A percentile compares a stretch with the other conserved stretches of the same genome.
Evolutionary conservation across 495 filamentous ascomycete genomes (phyloP).

Genomic region (Schizothecium vesticola): DNA sequence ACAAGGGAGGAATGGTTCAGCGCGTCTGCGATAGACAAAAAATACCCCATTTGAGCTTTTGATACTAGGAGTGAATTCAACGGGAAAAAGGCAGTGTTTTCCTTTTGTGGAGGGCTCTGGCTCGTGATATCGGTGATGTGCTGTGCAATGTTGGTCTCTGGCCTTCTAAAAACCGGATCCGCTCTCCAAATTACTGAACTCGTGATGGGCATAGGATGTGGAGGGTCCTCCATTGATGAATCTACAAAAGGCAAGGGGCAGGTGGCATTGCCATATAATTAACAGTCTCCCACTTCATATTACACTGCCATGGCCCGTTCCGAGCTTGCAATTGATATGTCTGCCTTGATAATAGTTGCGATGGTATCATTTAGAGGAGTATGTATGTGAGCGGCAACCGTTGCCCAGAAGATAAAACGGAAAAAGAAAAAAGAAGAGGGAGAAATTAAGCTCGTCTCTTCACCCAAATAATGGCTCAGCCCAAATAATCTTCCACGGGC

Average conservation of each 20-base stretch:
- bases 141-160: too few species aligned
- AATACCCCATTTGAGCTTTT: background rate
- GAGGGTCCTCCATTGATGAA: too few species aligned
- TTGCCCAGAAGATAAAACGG: background rate
- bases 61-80: background rate
- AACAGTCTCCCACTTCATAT: background rate
- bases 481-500: background rate
- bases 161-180: too few species aligned
- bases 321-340: background rate
- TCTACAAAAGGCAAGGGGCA: too few species aligned
- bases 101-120: background rate
- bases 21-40: background rate
- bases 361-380: background rate
- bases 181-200: background rate
- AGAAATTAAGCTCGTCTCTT: background rate
- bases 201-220: background rate
- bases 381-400: background rate
- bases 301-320: background rate
- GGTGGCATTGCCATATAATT: too few species aligned
- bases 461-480: background rate
- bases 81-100: background rate
- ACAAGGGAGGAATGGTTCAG: background rate
- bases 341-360: background rate
- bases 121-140: background rate
- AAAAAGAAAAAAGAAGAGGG: background rate